Conservation (phyloP, 75 land plant species). For the Selaginella tamariscina region DNA sequence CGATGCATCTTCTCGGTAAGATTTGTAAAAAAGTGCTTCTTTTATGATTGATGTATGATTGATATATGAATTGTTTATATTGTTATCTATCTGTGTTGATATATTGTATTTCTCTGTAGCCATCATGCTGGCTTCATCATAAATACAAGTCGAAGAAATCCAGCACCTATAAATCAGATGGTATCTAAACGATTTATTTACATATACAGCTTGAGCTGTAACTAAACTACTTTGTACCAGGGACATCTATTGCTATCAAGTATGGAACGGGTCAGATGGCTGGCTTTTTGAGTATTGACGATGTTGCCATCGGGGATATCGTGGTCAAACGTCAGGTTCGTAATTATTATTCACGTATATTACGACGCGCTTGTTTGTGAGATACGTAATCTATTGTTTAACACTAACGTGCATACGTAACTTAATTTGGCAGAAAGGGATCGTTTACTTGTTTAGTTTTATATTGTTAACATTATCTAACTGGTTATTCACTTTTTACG, state of each 20-base stretch:
- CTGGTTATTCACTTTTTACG: not conserved
- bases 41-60: not conserved
- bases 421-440: too few relatives aligned
- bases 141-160: not conserved
- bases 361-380: not conserved
- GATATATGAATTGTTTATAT: too few relatives aligned
- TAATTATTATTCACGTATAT: not conserved
- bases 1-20: slow-evolving; percentile 30
- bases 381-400: too few relatives aligned
- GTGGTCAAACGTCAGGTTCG: slow-evolving; percentile 39
- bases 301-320: slow-evolving; percentile 47
- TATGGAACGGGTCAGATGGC: slow-evolving; percentile 52
- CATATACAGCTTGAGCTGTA: not conserved
- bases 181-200: not conserved
- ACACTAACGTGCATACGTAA: too few relatives aligned
- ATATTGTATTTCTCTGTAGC: not conserved
- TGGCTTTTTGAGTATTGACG: slow-evolving; percentile 40
- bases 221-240: slow-evolving; percentile 15
- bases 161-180: not conserved
- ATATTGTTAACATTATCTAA: not conserved
- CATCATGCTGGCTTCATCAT: not conserved
- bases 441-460: not conserved
- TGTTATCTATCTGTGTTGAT: not conserved
- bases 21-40: not conserved
- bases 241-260: slow-evolving; percentile 34